Evolutionary conservation across 495 filamentous ascomycete species (phyloP), one percentile per base, ranked within the genome.

Genomic region (Aspergillus nidulans): DNA sequence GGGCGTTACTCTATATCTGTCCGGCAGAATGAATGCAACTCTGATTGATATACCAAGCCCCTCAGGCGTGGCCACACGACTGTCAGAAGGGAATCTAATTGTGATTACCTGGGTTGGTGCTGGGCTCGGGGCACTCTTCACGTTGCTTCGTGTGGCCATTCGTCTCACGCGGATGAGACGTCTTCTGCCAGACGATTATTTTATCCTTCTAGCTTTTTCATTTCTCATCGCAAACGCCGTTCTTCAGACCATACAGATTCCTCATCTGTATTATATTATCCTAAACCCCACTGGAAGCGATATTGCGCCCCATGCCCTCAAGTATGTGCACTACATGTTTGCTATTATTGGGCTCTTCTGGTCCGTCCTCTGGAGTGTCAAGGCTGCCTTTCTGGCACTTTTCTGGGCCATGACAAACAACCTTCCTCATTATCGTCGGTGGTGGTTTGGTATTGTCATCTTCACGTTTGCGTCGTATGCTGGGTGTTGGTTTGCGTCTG

Each of bases 341-440:
- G 64, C 71, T 39, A 74, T 77, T 54, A 71, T 72, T 50, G 65
- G 74, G 24, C 57, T 78, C 24, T 80, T 77, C 63, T 80, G 77
- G 77, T 70, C 62, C 2, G 63, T 75, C 7, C 60, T 79, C 6
- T 77, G 74, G 72, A 64, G 64, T 20, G 72, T 79, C 51, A 78
- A 80, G 63, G 75, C 64, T 8, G 67, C 71, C 23, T 79, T 80
- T 53, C 58, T 81, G 46, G 69, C 74, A 0, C 60, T 80, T 0
- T 81, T 75, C 61, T 74, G 64, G 64, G 64, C 63, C 26, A 63
- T 80, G 7, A 74, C 78, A 43, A 59, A 67, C 12, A 64, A 70
- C 16, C 53, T 78, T 23, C 53, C 59, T 19, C 39, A 58, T 26
- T 76, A 77, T 53, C 68, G 70, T 13, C 63, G 64, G 13, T 64